Percentiles rank a stretch among this genome's conserved stretches.
Conservation (phyloP, 2,329 filamentous ascomycete species). For the Phialophora expanda region DNA sequence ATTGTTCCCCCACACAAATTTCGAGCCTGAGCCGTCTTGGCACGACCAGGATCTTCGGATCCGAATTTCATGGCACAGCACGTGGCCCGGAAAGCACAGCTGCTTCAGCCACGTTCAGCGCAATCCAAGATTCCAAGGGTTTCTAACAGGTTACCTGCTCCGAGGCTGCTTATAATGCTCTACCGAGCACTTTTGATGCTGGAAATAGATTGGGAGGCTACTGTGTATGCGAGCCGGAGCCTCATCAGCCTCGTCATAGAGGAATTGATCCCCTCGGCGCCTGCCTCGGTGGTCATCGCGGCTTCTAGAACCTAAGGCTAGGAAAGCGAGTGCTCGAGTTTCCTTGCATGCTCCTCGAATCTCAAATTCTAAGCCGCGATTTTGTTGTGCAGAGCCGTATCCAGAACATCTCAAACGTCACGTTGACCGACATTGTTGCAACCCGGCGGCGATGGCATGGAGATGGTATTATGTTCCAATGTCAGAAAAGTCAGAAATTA, state of each 20-base stretch:
- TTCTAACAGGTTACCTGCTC: not conserved
- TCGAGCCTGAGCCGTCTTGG: not conserved
- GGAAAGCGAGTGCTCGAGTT: not conserved
- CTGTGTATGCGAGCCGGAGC: not conserved
- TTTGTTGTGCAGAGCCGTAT: not conserved
- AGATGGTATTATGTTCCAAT: not conserved
- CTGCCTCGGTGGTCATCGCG: not conserved
- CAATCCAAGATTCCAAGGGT: not conserved
- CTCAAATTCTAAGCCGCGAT: not conserved
- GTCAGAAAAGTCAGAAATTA: conserved; percentile 10
- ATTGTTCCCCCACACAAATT: too few relatives aligned
- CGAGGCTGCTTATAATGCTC: not conserved
- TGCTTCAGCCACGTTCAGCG: not conserved
- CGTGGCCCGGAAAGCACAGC: not conserved
- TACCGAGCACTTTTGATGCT: not conserved
- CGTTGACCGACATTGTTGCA: not conserved
- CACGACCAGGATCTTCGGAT: conserved; percentile 1
- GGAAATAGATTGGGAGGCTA: not conserved
- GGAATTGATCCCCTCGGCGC: not conserved
- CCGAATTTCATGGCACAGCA: not conserved
- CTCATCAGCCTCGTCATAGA: not conserved
- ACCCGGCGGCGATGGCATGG: not conserved
- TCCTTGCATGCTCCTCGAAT: not conserved
- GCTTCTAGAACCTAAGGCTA: not conserved
- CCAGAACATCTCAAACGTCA: not conserved